These are phyloP conservation scores for Fusarium tjaetaba DNA, from an alignment of 2,329 filamentous ascomycete genomes.

Conservation along the genomic window DNA sequence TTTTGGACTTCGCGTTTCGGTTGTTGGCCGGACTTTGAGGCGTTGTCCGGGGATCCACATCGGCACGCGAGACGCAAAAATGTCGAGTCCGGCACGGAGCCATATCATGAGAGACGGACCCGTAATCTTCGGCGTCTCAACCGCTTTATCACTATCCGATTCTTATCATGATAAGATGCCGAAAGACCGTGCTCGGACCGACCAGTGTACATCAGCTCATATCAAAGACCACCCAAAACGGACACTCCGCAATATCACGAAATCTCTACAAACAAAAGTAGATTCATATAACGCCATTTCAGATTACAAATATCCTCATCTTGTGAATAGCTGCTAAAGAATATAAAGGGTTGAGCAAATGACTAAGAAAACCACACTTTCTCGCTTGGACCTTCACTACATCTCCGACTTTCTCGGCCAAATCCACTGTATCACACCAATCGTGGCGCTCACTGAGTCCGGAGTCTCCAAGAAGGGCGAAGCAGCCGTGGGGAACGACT, in stretches of 20 bases:
- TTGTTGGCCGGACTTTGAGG: slow-evolving; percentile 4
- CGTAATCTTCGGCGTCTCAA: background rate
- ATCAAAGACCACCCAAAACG: background rate
- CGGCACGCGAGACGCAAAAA: background rate
- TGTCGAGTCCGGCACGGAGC: slow-evolving; percentile 2
- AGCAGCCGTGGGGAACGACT: slow-evolving; percentile 37
- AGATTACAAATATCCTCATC: background rate
- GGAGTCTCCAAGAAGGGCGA: slow-evolving; percentile 18
- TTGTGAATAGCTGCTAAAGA: background rate
- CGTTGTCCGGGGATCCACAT: slow-evolving; percentile 16
- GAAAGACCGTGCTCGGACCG: background rate
- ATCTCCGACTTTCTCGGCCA: slow-evolving; percentile 33
- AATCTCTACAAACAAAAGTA: background rate
- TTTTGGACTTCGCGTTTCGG: background rate
- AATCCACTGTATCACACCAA: slow-evolving; percentile 33
- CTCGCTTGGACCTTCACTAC: slow-evolving; percentile 36
- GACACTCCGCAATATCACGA: slow-evolving; percentile 4
- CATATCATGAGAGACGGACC: background rate
- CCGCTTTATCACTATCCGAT: background rate
- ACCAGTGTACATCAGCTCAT: background rate
- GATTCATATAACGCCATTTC: background rate
- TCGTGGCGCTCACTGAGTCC: slow-evolving; percentile 27
- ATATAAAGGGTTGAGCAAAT: background rate
- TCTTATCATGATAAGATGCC: background rate
- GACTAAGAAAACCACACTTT: slow-evolving; percentile 20